phyloP scores from a whole-genome alignment of 176 grass and related monocot genomes.

The Oryza brachyantha region DNA sequence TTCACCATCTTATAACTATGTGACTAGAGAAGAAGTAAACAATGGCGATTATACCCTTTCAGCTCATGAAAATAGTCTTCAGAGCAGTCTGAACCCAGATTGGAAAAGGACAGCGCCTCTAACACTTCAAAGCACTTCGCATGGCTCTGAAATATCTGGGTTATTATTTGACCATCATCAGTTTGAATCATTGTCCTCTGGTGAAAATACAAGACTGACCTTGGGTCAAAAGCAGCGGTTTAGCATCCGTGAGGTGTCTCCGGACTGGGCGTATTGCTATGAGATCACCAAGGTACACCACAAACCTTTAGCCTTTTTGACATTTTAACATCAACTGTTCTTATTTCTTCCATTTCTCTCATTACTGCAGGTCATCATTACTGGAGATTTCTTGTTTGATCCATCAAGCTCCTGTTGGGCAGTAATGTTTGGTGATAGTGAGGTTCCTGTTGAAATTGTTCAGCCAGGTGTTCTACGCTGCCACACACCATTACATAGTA shows the following conservation, averaged over 20 bases:
- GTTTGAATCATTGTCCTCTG: slow-evolving; percentile 44
- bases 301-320: slow-evolving; percentile 19
- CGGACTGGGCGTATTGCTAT: slow-evolving; percentile 89
- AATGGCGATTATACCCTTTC: slow-evolving; percentile 35
- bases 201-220: slow-evolving; percentile 39
- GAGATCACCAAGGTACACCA: slow-evolving; percentile 84
- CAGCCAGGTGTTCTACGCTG: slow-evolving; percentile 88
- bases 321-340: neutral
- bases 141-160: slow-evolving; percentile 44
- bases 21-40: slow-evolving; percentile 19
- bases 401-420: slow-evolving; percentile 48
- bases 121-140: slow-evolving; percentile 34
- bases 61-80: slow-evolving; percentile 38
- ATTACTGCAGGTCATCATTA: slow-evolving; percentile 77
- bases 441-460: slow-evolving; percentile 80
- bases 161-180: slow-evolving; percentile 52
- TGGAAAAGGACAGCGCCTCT: slow-evolving; percentile 45
- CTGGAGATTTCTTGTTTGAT: slow-evolving; percentile 80
- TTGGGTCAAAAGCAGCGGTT: slow-evolving; percentile 57
- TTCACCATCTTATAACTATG: slow-evolving; percentile 50
- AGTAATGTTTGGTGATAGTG: slow-evolving; percentile 76
- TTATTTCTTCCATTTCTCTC: slow-evolving; percentile 24
- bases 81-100: slow-evolving; percentile 37
- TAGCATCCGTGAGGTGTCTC: slow-evolving; percentile 80
- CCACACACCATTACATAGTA: slow-evolving; percentile 62